Evolutionary conservation across 495 filamentous ascomycete genomes (phyloP).

Genomic region (Penicillium antarcticum): DNA sequence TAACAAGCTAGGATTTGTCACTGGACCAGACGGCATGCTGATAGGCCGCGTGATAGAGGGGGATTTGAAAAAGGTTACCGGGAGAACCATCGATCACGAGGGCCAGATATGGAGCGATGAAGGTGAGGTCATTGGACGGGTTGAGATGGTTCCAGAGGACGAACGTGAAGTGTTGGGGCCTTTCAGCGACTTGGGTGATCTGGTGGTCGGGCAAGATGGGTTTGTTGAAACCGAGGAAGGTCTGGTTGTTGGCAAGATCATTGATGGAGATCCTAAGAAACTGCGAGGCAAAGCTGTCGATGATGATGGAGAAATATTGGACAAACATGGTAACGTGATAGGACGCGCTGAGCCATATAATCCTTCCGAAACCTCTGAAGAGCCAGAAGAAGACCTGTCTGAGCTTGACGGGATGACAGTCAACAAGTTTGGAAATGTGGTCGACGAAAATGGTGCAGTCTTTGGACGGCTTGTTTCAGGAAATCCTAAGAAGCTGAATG

Average conservation of each 20-base stretch:
- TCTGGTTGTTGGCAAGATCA: slow-evolving; percentile 65
- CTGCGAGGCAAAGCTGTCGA: slow-evolving; percentile 74
- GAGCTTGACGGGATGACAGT: slow-evolving; percentile 75
- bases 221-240: slow-evolving; percentile 67
- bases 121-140: slow-evolving; percentile 69
- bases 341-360: slow-evolving; percentile 68
- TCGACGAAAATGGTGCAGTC: slow-evolving; percentile 70
- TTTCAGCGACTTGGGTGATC: slow-evolving; percentile 71
- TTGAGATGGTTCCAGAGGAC: slow-evolving; percentile 67
- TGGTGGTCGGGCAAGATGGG: slow-evolving; percentile 65
- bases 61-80: slow-evolving; percentile 61
- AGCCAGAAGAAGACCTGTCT: slow-evolving; percentile 60
- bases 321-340: slow-evolving; percentile 74
- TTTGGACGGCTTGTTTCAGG: slow-evolving; percentile 75
- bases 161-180: slow-evolving; percentile 70
- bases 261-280: slow-evolving; percentile 72
- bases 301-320: slow-evolving; percentile 79
- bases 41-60: slow-evolving; percentile 69
- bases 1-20: slow-evolving; percentile 79
- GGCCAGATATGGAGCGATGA: slow-evolving; percentile 64
- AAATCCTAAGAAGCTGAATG: slow-evolving; percentile 61
- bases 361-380: slow-evolving; percentile 47
- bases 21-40: slow-evolving; percentile 63
- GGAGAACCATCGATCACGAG: slow-evolving; percentile 64
- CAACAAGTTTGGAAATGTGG: slow-evolving; percentile 85